Conservation (phyloP, 306 rosid species). For the Fragaria vesca region DNA sequence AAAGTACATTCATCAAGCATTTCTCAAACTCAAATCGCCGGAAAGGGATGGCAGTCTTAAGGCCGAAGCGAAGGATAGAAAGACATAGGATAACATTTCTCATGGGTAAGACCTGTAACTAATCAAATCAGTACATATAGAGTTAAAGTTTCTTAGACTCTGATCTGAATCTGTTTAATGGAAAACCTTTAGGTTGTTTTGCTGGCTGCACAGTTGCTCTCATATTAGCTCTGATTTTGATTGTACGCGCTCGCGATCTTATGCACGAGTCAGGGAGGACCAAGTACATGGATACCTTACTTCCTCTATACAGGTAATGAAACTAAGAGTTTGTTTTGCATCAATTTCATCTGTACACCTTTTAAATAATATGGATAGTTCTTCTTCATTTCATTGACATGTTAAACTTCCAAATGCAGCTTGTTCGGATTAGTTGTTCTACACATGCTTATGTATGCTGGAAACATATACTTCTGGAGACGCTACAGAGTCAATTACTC, state of each 20-base stretch:
- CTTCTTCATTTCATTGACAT: not conserved
- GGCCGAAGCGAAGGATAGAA: constrained; percentile 56
- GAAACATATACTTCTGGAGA: constrained; percentile 56
- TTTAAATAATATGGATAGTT: not conserved
- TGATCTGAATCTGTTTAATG: constrained; percentile 1
- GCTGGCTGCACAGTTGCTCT: constrained; percentile 65
- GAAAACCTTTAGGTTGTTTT: constrained; percentile 48
- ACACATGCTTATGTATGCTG: constrained; percentile 72
- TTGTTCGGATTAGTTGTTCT: constrained; percentile 61
- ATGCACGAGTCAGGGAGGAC: constrained; percentile 25
- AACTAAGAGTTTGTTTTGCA: not conserved
- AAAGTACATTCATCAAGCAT: constrained; percentile 52
- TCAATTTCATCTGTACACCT: not conserved
- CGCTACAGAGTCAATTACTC: constrained; percentile 57
- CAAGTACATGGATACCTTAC: constrained; percentile 62
- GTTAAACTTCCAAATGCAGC: constrained; percentile 38
- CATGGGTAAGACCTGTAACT: constrained; percentile 38
- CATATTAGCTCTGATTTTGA: constrained; percentile 45
- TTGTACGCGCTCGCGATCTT: constrained; percentile 38
- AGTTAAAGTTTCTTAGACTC: not conserved
- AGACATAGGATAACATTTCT: constrained; percentile 62
- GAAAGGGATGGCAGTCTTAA: constrained; percentile 59
- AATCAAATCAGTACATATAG: not conserved
- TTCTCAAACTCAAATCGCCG: constrained; percentile 63
- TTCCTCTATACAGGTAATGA: constrained; percentile 68